Evolutionary conservation across 75 land plant species (phyloP).

Genomic region (Sequoia sempervirens): DNA sequence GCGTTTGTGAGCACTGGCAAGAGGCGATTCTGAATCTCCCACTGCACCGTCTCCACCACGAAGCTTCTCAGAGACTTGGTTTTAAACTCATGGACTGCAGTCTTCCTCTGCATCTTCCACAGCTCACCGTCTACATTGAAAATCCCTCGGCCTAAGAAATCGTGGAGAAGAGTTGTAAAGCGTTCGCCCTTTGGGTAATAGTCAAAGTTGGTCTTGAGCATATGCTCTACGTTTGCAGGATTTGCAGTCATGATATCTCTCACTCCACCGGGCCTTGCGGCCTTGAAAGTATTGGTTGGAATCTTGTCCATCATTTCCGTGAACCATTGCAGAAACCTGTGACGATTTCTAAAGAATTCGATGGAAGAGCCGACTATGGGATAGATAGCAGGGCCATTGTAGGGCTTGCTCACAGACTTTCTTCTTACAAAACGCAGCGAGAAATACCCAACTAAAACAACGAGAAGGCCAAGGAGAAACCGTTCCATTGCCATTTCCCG

Average conservation of each 20-base stretch:
- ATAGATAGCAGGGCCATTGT: neutral
- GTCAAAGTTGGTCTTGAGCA: no score
- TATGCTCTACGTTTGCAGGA: no score
- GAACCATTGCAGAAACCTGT: constrained; percentile 4
- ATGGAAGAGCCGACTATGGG: neutral
- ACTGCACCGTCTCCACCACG: constrained; percentile 4
- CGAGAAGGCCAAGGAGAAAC: no score
- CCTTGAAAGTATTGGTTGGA: neutral
- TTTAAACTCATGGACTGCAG: constrained; percentile 22
- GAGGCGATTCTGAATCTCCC: constrained; percentile 14
- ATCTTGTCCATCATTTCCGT: neutral
- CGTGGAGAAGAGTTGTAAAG: no score
- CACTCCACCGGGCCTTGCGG: neutral
- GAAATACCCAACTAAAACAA: no score
- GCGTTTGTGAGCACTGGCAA: constrained; percentile 9
- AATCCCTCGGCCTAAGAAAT: no score
- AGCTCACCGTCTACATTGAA: no score
- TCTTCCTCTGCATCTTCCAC: constrained; percentile 14
- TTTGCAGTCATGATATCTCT: neutral
- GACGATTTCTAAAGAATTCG: neutral
- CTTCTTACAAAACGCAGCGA: no score
- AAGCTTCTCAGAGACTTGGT: constrained; percentile 11
- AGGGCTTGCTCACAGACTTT: neutral
- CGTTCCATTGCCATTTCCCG: no score
- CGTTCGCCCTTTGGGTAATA: no score